Evolutionary conservation across 2,329 filamentous ascomycete genomes (phyloP), one percentile per base, ranked within the genome.

Genomic region (Stagonosporopsis rhizophila): DNA sequence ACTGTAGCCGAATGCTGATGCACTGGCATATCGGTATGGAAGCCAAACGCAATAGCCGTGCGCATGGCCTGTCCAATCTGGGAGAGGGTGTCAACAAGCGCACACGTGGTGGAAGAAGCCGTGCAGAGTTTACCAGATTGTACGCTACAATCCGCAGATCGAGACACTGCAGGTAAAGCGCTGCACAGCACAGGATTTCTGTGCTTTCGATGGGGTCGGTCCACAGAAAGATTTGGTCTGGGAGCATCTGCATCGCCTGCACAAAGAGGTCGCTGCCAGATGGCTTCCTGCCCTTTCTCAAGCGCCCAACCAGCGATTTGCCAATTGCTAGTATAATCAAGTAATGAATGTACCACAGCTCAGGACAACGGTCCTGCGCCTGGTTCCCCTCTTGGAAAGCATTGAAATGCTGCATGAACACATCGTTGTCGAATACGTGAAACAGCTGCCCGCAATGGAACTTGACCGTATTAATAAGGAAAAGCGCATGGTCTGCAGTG

Each of bases 31-130:
- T 45, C 42, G 11, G 42, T 45, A 19, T 45, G 42, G 20, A 45
- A 45, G 11, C 42, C 42, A 35, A 45, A 45, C 15, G 42, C 11
- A 12, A 45, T 45, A n/a, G 42, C 42, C 11, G 42, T 45, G 28
- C 42, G 42, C 19, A 45, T 45, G n/a, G 42, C 42, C 25, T 45
- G 42, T 45, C 42, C 42, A 15, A 45, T 45, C 42, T 45, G 7
- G 9, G 25, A 5, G 12, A 15, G 5, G n/a, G n/a, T n/a, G 19
- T 35, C 28, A 45, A 17, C 23, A 23, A 14, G 37, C n/a, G 28
- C 1, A 6, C 19, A 34, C 19, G 12, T 20, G 6, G 9, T 20
- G 17, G 19, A 5, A 14, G 41, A 20, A 4, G n/a, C 25, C 8
- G 5, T 4, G n/a, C 9, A 9, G 1, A 4, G 8, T 3, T 34